Evolutionary conservation across 352 stramenopile species (phyloP).

Genomic region (Phytophthora pluvialis): DNA sequence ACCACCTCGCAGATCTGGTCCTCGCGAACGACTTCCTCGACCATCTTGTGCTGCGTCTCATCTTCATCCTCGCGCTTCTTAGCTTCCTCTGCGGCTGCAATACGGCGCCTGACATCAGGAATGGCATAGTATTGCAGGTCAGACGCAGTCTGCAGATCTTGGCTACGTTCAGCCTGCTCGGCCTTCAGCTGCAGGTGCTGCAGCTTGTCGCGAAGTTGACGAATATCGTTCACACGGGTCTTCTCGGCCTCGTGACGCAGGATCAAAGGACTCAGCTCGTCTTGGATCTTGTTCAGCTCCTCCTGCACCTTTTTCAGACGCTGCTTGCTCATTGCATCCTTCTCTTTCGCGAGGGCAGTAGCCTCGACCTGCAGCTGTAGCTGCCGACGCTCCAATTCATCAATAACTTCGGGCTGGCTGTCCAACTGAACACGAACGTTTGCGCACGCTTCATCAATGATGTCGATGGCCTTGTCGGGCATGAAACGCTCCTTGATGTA

Average conservation of each 20-base stretch:
- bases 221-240: conserved; percentile 92
- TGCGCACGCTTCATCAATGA: conserved; percentile 94
- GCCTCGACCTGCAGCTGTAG: conserved; percentile 97
- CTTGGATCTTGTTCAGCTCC: conserved; percentile 92
- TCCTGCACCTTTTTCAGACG: conserved; percentile 92
- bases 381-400: conserved; percentile 94
- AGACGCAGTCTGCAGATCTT: conserved; percentile 95
- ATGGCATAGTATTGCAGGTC: conserved; percentile 97
- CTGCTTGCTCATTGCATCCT: conserved; percentile 92
- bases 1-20: conserved; percentile 93
- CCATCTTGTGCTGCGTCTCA: conserved; percentile 65
- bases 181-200: conserved; percentile 93
- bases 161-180: conserved; percentile 92
- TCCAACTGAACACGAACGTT: conserved; percentile 95
- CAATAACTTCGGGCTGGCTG: conserved; percentile 95
- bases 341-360: conserved; percentile 93
- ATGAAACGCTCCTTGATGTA: conserved; percentile 94
- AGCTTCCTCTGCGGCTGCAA: conserved; percentile 77
- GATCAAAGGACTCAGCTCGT: conserved; percentile 91
- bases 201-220: conserved; percentile 94
- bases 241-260: conserved; percentile 94
- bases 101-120: conserved; percentile 91
- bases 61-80: conserved; percentile 74
- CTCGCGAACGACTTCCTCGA: conserved; percentile 87
- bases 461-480: conserved; percentile 95